These are phyloP conservation scores for Boletus reticuloceps DNA, from an alignment of 768 basidiomycete species.

Conservation along the genomic window DNA sequence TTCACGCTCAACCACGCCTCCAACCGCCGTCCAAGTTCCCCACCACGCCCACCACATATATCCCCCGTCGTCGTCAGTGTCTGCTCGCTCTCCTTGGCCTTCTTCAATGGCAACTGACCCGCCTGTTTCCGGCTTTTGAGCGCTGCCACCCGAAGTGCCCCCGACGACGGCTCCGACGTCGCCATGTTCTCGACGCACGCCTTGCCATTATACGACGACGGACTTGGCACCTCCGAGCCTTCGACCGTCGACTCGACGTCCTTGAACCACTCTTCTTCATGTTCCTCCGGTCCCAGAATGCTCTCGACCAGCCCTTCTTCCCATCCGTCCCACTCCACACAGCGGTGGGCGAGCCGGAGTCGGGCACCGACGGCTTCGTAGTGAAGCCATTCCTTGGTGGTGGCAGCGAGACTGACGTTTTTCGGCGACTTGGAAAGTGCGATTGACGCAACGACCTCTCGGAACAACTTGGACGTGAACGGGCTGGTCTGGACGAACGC, in stretches of 20 bases:
- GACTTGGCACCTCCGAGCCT: constrained; percentile 18
- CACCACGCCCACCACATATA: constrained; percentile 75
- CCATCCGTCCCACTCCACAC: constrained; percentile 89
- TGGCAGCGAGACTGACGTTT: constrained; percentile 36
- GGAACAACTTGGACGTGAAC: constrained; percentile 71
- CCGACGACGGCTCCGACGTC: constrained; percentile 16
- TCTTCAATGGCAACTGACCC: constrained; percentile 50
- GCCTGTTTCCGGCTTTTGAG: constrained; percentile 36
- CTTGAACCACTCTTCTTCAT: constrained; percentile 71
- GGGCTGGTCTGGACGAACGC: constrained; percentile 76
- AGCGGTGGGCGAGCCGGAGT: constrained; percentile 75
- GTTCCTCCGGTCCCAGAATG: constrained; percentile 70
- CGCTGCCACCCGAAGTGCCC: constrained; percentile 23
- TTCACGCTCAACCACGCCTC: constrained; percentile 68
- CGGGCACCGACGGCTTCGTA: constrained; percentile 65
- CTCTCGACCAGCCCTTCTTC: constrained; percentile 79
- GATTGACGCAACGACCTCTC: constrained; percentile 56
- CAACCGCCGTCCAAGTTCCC: constrained; percentile 70
- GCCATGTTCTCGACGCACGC: neutral
- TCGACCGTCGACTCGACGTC: constrained; percentile 30
- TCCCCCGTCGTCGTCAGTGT: constrained; percentile 71
- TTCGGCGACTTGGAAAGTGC: constrained; percentile 23
- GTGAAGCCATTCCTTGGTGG: constrained; percentile 71
- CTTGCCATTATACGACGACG: neutral
- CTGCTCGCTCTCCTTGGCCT: constrained; percentile 67